A percentile compares a stretch with the other conserved stretches of the same genome.
phyloP scores from a whole-genome alignment of 1,284 basidiomycete species.

The Peniophora sp. region DNA sequence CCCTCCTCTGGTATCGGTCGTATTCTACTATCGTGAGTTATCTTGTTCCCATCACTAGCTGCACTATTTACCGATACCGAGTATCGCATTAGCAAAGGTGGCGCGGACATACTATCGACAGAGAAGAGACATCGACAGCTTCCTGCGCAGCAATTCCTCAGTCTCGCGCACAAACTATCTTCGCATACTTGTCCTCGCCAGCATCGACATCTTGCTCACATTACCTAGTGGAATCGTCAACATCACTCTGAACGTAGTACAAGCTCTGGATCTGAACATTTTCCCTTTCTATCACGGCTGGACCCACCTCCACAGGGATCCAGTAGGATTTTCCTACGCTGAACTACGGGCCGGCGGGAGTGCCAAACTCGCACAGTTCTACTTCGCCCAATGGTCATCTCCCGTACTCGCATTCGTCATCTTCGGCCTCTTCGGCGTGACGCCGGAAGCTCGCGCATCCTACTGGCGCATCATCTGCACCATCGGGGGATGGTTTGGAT shows the following conservation, averaged over 20 bases:
- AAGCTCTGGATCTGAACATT: not conserved
- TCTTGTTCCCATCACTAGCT: not conserved
- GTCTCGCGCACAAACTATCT: not conserved
- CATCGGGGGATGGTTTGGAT: no score
- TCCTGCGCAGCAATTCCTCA: not conserved
- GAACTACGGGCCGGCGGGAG: not conserved
- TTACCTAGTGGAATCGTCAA: not conserved
- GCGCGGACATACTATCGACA: not conserved
- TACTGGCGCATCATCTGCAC: not conserved
- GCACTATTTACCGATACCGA: not conserved
- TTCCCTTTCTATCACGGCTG: not conserved
- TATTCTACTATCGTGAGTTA: not conserved
- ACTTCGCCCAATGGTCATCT: not conserved
- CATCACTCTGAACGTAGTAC: not conserved
- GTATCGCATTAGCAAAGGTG: not conserved
- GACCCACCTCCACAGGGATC: not conserved
- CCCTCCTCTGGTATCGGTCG: not conserved
- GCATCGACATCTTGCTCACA: not conserved
- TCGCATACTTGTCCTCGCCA: not conserved
- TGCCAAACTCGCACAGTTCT: not conserved
- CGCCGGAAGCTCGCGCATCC: not conserved
- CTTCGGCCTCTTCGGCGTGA: not conserved
- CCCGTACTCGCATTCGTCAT: not conserved
- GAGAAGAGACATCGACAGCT: not conserved
- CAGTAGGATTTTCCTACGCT: no score